phyloP scores from a whole-genome alignment of 1,284 basidiomycete genomes.

The Psilocybe mexicana region DNA sequence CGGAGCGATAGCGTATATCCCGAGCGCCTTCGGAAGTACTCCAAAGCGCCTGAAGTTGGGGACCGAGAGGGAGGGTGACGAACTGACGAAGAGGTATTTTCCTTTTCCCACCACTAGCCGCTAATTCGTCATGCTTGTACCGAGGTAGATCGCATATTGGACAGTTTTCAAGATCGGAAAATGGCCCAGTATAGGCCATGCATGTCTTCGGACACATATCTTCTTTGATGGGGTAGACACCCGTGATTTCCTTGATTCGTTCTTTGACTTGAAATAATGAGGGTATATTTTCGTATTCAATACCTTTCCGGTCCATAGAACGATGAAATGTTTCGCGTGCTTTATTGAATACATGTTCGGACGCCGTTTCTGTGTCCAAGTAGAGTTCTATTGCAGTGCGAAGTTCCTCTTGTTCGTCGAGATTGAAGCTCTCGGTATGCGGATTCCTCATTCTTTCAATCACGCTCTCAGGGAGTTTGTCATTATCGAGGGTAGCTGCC shows the following conservation, averaged over 20 bases:
- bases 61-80: conserved; percentile 19
- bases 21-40: conserved; percentile 14
- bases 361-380: neutral
- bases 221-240: conserved; percentile 28
- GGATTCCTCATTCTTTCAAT: neutral
- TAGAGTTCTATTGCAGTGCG: neutral
- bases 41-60: conserved; percentile 18
- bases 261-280: conserved; percentile 25
- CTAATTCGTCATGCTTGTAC: conserved; percentile 11
- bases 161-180: conserved; percentile 14
- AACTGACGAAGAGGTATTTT: neutral
- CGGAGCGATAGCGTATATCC: conserved; percentile 8
- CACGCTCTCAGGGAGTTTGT: neutral
- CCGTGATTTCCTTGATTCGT: conserved; percentile 26
- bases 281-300: conserved; percentile 1
- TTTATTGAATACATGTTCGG: neutral
- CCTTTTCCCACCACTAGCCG: neutral
- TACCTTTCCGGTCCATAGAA: neutral
- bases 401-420: neutral
- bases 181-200: conserved; percentile 29
- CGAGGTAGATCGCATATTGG: conserved; percentile 14
- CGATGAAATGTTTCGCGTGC: neutral
- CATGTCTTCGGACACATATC: conserved; percentile 40
- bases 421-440: too few relatives aligned
- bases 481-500: neutral